Evolutionary conservation across 2,329 filamentous ascomycete genomes (phyloP).

Genomic region (Neopestalotiopsis sp.): DNA sequence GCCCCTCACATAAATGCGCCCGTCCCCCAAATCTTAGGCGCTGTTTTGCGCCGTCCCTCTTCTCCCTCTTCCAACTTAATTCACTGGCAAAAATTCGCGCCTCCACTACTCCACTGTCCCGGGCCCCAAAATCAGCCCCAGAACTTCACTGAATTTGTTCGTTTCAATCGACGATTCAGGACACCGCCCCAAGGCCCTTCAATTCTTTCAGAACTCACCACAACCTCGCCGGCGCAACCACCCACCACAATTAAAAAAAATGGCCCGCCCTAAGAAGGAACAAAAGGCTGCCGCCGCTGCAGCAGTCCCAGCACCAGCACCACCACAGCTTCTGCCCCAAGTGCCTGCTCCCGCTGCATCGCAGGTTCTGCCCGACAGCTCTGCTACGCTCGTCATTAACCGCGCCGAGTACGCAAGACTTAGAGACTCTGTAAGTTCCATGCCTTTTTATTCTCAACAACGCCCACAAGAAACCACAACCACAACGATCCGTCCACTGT

Average conservation of each 20-base stretch:
- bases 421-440: constrained; percentile 77
- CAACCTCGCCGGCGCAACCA: neutral
- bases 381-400: constrained; percentile 44
- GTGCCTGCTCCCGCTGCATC: constrained; percentile 19
- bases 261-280: constrained; percentile 47
- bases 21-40: constrained; percentile 19
- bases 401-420: constrained; percentile 78
- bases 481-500: neutral
- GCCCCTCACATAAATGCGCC: constrained; percentile 22
- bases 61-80: constrained; percentile 19
- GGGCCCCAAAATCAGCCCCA: constrained; percentile 9
- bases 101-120: constrained; percentile 11
- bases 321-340: constrained; percentile 22
- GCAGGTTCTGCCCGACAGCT: constrained; percentile 29
- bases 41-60: constrained; percentile 15
- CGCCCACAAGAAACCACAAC: neutral
- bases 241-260: constrained; percentile 29
- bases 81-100: constrained; percentile 12
- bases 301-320: constrained; percentile 39
- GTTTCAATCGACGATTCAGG: neutral
- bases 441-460: neutral
- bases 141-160: neutral
- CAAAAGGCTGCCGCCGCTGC: constrained; percentile 44
- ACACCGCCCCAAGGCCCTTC: constrained; percentile 1
- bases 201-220: neutral